Base-by-base conservation (phyloP, 768 basidiomycete genomes). In the Suillus bovinus region DNA sequence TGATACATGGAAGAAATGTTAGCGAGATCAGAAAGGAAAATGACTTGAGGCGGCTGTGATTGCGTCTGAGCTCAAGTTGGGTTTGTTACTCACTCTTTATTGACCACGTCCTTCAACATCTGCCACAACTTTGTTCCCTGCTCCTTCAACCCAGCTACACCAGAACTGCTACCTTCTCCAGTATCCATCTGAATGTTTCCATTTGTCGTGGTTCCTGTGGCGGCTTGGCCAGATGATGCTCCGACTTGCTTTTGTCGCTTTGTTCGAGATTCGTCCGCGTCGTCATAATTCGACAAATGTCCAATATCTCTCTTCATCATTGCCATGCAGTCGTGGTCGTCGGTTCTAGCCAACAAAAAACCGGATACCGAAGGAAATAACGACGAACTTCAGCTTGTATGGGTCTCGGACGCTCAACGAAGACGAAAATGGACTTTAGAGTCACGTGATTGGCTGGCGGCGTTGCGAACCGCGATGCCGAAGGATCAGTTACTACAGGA, bases 31-130 rank as follows among this genome's bases (percentile, higher is more conserved):
- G 71, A 77, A 78, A 78, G 75, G 76, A 78, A 78, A 76, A 79
- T 74, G 72, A 73, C 72, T 39, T 74, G 71, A 76, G 68, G 74
- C 73, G 68, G 69, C 64, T 62, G 61, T 61, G 55, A 56, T 56
- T 38, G 54, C 16, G 36, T 56, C 54, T 56, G 61, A 54, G 66
- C 68, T 63, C 71, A 67, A 78, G 68, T 73, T 72, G 71, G 74
- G 76, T 71, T 72, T 76, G 80, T 78, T 78, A 90, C 91, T 82
- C 83, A 93, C 92, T 93, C 90, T 83, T 91, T 90, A 81, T 87
- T 89, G 73, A 86, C 86, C 71, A 90, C 91, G 75, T 91, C 89
- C 82, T 85, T 90, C 74, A 93, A 82, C 42, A 83, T 84, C 72
- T 88, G 85, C 88, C 89, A 93, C 78, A 92, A 74, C 76, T 81